These are phyloP conservation scores for Sarcodon aspratus DNA, from an alignment of 768 basidiomycete genomes.

Conservation along the genomic window DNA sequence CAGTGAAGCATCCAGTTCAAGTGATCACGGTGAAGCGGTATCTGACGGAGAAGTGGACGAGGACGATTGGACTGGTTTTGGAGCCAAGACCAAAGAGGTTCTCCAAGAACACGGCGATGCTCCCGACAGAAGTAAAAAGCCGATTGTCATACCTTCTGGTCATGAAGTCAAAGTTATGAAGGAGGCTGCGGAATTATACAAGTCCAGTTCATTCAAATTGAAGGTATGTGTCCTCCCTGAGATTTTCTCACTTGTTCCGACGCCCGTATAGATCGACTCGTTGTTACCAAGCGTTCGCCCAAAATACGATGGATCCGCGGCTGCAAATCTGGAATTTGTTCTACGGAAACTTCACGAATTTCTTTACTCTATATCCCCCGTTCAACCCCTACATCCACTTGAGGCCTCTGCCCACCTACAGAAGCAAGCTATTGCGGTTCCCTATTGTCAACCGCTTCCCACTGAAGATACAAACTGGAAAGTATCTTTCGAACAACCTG, in stretches of 20 bases:
- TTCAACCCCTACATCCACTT: conserved; percentile 54
- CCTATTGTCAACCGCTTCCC: conserved; percentile 60
- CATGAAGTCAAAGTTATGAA: conserved; percentile 63
- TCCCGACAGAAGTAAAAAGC: conserved; percentile 2
- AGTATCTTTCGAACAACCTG: conserved; percentile 68
- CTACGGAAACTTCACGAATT: conserved; percentile 58
- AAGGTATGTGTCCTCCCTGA: conserved; percentile 37
- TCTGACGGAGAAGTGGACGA: conserved; percentile 3
- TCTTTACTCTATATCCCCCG: conserved; percentile 45
- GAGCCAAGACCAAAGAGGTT: not conserved
- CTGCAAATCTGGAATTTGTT: conserved; percentile 44
- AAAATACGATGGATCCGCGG: conserved; percentile 40
- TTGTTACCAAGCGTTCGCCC: conserved; percentile 69
- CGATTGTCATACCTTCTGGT: conserved; percentile 48
- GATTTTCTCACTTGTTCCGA: conserved; percentile 2
- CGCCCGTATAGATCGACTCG: conserved; percentile 52
- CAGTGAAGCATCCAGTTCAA: not conserved
- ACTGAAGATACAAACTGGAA: conserved; percentile 82
- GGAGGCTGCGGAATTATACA: conserved; percentile 63
- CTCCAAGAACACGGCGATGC: not conserved
- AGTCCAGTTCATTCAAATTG: conserved; percentile 74
- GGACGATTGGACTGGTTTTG: not conserved
- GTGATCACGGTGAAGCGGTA: conserved; percentile 5
- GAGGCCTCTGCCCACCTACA: conserved; percentile 44
- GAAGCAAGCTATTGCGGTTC: conserved; percentile 47